phyloP scores from a whole-genome alignment of 2,329 filamentous ascomycete genomes.

The Aureobasidium sp. region DNA sequence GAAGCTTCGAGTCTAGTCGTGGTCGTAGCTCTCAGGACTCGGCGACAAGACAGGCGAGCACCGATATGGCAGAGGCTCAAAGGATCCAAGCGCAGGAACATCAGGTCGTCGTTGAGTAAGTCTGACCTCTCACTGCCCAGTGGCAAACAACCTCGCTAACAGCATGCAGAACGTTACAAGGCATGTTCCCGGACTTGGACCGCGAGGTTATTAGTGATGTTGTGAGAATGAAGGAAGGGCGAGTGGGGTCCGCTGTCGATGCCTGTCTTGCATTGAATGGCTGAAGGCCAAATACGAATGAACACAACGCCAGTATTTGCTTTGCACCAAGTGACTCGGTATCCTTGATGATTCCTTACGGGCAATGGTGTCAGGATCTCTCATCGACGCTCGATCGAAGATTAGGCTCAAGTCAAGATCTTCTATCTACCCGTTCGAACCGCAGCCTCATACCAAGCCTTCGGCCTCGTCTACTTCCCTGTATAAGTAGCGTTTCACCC shows the following conservation, averaged over 20 bases:
- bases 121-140: background rate
- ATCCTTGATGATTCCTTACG: background rate
- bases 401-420: too few relatives aligned
- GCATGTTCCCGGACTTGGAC: slow-evolving; percentile 96
- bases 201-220: slow-evolving; percentile 94
- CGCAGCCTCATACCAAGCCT: too few relatives aligned
- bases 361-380: background rate
- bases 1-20: slow-evolving; percentile 2
- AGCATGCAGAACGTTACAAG: slow-evolving; percentile 58
- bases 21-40: slow-evolving; percentile 54
- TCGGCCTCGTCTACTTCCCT: too few relatives aligned
- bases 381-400: background rate
- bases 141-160: slow-evolving; percentile 3
- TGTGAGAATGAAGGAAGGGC: slow-evolving; percentile 87
- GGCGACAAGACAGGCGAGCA: slow-evolving; percentile 81
- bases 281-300: background rate
- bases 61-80: slow-evolving; percentile 79
- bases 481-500: too few relatives aligned
- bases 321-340: background rate
- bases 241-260: slow-evolving; percentile 40
- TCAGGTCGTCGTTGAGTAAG: slow-evolving; percentile 71
- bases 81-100: slow-evolving; percentile 78
- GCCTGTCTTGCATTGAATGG: slow-evolving; percentile 38
- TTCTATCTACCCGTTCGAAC: too few relatives aligned
- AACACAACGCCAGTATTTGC: background rate